Percentiles rank a stretch among this genome's conserved stretches.
These are phyloP conservation scores for Boletus eberwhitei DNA, from an alignment of 768 basidiomycete species.

Conservation along the genomic window DNA sequence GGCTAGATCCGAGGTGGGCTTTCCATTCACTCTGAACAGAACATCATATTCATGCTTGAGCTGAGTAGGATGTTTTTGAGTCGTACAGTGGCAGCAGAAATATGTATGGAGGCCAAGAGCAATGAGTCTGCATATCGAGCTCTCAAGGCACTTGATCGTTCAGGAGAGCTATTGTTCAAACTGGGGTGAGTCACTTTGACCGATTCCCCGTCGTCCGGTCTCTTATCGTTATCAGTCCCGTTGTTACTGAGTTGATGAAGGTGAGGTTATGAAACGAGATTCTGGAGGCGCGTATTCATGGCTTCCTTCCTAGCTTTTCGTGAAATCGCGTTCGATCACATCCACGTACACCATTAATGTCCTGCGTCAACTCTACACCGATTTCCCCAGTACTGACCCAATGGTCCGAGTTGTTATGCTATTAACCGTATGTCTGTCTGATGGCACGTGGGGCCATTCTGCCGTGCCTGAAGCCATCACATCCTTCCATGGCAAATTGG, in stretches of 20 bases:
- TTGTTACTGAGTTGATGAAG: constrained; percentile 68
- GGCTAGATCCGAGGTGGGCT: constrained; percentile 62
- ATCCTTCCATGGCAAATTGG: constrained; percentile 49
- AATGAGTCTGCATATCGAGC: constrained; percentile 70
- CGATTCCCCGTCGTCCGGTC: not conserved
- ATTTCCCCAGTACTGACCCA: constrained; percentile 62
- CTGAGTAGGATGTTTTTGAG: constrained; percentile 70
- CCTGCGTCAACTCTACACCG: constrained; percentile 59
- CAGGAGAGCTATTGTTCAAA: constrained; percentile 64
- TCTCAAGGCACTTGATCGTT: constrained; percentile 62
- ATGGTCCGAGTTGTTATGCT: constrained; percentile 70
- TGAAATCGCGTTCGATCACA: constrained; percentile 65
- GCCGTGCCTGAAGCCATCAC: constrained; percentile 23
- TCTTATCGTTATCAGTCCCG: constrained; percentile 24
- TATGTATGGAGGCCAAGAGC: constrained; percentile 75
- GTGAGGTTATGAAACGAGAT: constrained; percentile 32
- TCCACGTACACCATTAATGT: constrained; percentile 44
- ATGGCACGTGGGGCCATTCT: constrained; percentile 25
- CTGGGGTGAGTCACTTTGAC: constrained; percentile 46
- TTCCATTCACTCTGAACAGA: not conserved
- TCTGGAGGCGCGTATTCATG: constrained; percentile 1
- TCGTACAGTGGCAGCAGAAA: constrained; percentile 78
- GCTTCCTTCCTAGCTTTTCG: constrained; percentile 51
- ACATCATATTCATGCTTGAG: constrained; percentile 3
- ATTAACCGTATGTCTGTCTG: constrained; percentile 57